Base-by-base conservation (phyloP, 2,329 filamentous ascomycete genomes). In the Orbilia blumenaviensis region DNA sequence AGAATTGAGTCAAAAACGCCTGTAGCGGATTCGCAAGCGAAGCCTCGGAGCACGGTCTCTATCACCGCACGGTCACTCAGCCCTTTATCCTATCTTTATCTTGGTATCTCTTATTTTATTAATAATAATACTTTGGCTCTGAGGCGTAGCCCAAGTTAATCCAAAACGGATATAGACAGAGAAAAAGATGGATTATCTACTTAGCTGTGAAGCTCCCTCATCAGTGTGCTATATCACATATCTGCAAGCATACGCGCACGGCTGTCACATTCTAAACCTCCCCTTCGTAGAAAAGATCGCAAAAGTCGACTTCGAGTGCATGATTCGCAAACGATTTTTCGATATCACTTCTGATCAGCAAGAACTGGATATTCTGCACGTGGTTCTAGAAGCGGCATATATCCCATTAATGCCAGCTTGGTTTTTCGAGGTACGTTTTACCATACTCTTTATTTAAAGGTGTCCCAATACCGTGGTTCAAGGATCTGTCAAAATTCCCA, bases 341-440 rank as follows among this genome's bases (percentile, higher is more conserved):
- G 44, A 76, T 21, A 34, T 52, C 21, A 41, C 44, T 3, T 56
- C 64, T 10, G 52, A 68, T 16, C 46, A 67, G 8, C 62, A 69
- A 23, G 72, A 76, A 14, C 27, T 34, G 9, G 64, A 68, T 36
- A 69, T 76, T 21, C 21, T 58, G n/a, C 14, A 60, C 14, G 41
- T 52, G n/a, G 58, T 76, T 29, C 29, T 76, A 8, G 41, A 50
- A 38, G 72, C 72, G 5, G 72, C 72, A 3, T 76, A 76, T 54
- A 76, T 76, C 38, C 72, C 72, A 18, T 14, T 69, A 18, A 76
- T 76, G 72, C 72, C 72, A 18, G 72, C 72, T 25, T 76, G 72
- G 72, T 76, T 76, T 46, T 76, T 76, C 27, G 72, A 76, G 72
- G 72, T 76, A 69, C 5, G 58, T 52, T n/a, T n/a, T 42, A n/a